Conservation (phyloP, 164 flowering plant genomes). For the Protea cynaroides region DNA sequence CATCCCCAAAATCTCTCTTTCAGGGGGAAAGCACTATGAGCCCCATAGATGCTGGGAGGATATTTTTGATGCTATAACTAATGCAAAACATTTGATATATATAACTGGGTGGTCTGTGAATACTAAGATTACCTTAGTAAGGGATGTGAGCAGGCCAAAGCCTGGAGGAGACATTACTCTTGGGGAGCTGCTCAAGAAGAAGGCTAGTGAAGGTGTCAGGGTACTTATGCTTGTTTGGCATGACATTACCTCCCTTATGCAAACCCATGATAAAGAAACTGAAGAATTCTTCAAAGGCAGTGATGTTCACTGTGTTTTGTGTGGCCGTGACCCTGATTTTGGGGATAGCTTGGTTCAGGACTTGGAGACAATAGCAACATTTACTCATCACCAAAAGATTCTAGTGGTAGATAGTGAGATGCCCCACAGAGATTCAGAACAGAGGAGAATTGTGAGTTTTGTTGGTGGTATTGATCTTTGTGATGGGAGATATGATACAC, state of each 20-base stretch:
- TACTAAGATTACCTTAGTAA: constrained; percentile 18
- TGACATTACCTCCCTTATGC: constrained; percentile 50
- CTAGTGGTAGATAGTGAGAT: constrained; percentile 52
- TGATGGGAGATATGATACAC: no score
- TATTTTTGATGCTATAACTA: constrained; percentile 58
- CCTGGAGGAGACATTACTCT: constrained; percentile 19
- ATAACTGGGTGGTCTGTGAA: not conserved
- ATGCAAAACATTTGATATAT: constrained; percentile 69
- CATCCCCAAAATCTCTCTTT: constrained; percentile 48
- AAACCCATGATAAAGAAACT: constrained; percentile 76
- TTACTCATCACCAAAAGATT: constrained; percentile 42
- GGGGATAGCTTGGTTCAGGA: constrained; percentile 52
- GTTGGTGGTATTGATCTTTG: constrained; percentile 24
- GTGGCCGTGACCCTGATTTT: constrained; percentile 70
- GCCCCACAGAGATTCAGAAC: constrained; percentile 28
- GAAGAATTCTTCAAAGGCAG: constrained; percentile 36
- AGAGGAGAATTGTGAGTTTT: constrained; percentile 64
- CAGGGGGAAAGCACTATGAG: constrained; percentile 12
- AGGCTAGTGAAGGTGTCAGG: no score
- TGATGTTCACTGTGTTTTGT: constrained; percentile 57
- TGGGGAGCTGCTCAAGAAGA: no score
- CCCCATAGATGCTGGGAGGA: constrained; percentile 35
- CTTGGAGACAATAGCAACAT: constrained; percentile 44
- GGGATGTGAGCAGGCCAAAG: constrained; percentile 54
- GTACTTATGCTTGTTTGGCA: no score